phyloP scores from a whole-genome alignment of 2,329 filamentous ascomycete genomes.

The Penicillium palitans region DNA sequence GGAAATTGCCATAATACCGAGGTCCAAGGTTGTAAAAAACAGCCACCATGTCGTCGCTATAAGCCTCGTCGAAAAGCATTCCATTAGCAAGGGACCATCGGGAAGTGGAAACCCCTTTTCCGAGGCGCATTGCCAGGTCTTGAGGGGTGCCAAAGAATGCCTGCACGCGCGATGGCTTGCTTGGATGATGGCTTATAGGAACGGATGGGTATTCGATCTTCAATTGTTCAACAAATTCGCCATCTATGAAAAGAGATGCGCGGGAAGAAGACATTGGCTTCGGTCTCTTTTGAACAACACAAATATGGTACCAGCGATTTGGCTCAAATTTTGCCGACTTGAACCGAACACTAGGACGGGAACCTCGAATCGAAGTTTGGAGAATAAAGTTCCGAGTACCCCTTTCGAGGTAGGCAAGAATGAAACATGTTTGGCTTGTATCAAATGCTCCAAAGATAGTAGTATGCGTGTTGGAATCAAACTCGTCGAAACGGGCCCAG shows the following conservation, averaged over 20 bases:
- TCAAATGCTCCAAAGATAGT: conserved; percentile 97
- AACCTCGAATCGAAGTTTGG: conserved; percentile 87
- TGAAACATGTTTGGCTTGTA: conserved; percentile 84
- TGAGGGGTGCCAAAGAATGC: conserved; percentile 91
- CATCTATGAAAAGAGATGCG: conserved; percentile 86
- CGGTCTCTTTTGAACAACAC: conserved; percentile 77
- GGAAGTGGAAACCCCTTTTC: conserved; percentile 70
- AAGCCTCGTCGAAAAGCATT: conserved; percentile 79
- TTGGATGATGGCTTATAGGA: conserved; percentile 63
- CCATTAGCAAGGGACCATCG: conserved; percentile 89
- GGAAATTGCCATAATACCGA: conserved; percentile 92
- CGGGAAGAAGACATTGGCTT: conserved; percentile 75
- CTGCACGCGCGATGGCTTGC: conserved; percentile 65
- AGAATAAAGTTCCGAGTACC: conserved; percentile 93
- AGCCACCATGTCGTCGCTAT: conserved; percentile 88
- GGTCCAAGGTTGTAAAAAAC: conserved; percentile 89
- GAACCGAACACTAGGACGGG: conserved; percentile 88
- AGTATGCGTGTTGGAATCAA: conserved; percentile 81
- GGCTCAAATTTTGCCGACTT: conserved; percentile 76
- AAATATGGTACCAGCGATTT: conserved; percentile 88
- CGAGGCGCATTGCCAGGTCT: conserved; percentile 75
- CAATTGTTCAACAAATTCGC: conserved; percentile 89
- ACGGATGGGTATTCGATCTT: conserved; percentile 83
- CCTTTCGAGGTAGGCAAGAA: conserved; percentile 89
- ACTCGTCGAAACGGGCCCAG: conserved; percentile 86